Base-by-base conservation (phyloP, 768 basidiomycete species). In the Xerocomellus intermedius region DNA sequence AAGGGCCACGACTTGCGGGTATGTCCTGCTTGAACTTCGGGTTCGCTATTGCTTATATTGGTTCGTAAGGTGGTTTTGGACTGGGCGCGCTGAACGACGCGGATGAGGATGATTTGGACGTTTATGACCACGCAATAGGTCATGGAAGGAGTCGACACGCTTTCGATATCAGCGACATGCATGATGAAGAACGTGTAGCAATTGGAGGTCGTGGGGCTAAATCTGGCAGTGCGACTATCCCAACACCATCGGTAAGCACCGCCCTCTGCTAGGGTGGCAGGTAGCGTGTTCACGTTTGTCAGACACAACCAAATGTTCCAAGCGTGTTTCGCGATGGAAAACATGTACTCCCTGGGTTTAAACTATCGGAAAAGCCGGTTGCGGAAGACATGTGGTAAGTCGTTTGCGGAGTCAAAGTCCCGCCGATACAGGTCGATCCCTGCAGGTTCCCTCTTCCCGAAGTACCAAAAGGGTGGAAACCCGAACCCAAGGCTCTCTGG, bases 11-110 rank as follows among this genome's bases (percentile, higher is more conserved):
- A 16, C 70, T 91, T 48, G 74, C 89, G 56, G 75, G 89, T 86
- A 66, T 38, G 70, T 68, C 35, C 6, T 21, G 13, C 26, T 19
- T 30, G 44, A 24, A 26, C 10, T 24, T 43, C 16, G 24, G 38
- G 4, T 33, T 17, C 3, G 24, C 48, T 14, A n/a, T 43, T 14
- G 3, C 57, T 63, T 21, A 55, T n/a, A 8, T 19, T 47, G 39
- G 54, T 42, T 56, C 41, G 13, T 50, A 89, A 67, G 90, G 86
- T 66, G 93, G 92, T 1, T 96, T 94, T 64, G 94, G 93, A 36
- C 76, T 95, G 17, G 92, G 93, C 6, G 91, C 90, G 1, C 71
- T 94, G 17, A 97, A 96, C 64, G 94, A 97, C 51, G 94, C 92
- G 2, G 95, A 98, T 46, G 92, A 95, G 44, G 94, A 98, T 66